Base-by-base conservation (phyloP, 257 asterid genomes). In the Ilex aquifolium region DNA sequence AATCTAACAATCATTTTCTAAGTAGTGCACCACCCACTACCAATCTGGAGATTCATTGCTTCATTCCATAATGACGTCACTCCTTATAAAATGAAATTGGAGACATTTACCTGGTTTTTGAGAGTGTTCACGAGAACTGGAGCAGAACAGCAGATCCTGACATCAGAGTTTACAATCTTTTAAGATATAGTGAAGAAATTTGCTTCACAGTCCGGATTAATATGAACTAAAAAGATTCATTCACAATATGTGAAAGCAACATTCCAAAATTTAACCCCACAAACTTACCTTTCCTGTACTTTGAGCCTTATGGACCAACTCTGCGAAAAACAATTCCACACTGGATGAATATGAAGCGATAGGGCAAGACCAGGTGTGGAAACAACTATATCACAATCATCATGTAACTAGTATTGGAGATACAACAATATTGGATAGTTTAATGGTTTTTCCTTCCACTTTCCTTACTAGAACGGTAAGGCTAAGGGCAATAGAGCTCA, bases 141-240 rank as follows among this genome's bases (percentile, higher is more conserved):
- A 80, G 78, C 81, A 81, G 68, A 82, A 65, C 82, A 75, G 70
- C 78, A 79, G 55, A 65, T 87, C 95, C 97, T 91, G 85, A 66
- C 46, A 65, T 54, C 62, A 49, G 63, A 65, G 27, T 62, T 61
- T 56, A 63, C 32, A 40, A 54, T 32, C 61, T 58, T 36, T 59
- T 13, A 52, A 50, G 17, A 49, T 49, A 12, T 6, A 50, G 44
- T 30, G 16, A 16, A 64, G 64, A 44, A 58, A 68, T 57, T 68
- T 32, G 32, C 42, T 44, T 60, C 13, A 61, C 49, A 16, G 44
- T 56, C 32, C 5, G 42, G 42, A 44, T 17, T 44, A 30, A 59
- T 53, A 52, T 39, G 31, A 64, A 61, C 62, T 39, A 40, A 32
- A 48, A 9, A 40, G 57, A 59, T 50, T 62, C 46, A 63, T 7